Percentiles rank a stretch among this genome's conserved stretches.
These are phyloP conservation scores for Rhytidhysteron rufulum DNA, from an alignment of 2,329 filamentous ascomycete species.

Conservation along the genomic window DNA sequence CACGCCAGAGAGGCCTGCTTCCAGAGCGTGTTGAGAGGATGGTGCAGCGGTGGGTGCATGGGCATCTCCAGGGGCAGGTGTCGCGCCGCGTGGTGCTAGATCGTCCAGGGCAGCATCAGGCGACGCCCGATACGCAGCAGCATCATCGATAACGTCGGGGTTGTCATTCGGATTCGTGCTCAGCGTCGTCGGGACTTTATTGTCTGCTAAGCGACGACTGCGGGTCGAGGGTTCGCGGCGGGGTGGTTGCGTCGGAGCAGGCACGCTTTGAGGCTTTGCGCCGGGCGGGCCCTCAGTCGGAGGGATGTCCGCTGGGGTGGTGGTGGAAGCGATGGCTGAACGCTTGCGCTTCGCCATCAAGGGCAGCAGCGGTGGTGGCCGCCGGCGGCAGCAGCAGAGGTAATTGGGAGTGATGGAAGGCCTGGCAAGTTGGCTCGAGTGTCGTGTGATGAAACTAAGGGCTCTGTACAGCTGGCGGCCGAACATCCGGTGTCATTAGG, in stretches of 20 bases:
- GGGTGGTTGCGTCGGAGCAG: neutral
- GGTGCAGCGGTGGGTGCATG: neutral
- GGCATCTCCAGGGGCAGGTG: too few species aligned
- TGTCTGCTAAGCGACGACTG: neutral
- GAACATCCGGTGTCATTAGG: neutral
- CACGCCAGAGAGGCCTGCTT: neutral
- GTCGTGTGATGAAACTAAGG: neutral
- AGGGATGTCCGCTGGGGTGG: neutral
- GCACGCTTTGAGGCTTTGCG: neutral
- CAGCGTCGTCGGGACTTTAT: too few species aligned
- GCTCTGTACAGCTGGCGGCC: neutral
- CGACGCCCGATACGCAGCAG: neutral
- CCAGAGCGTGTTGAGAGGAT: neutral
- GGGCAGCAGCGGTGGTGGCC: neutral
- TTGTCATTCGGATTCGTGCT: constrained; percentile 1
- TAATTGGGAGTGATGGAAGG: neutral
- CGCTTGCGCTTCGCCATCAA: constrained; percentile 3
- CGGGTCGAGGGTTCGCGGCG: neutral
- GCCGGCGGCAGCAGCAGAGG: too few species aligned
- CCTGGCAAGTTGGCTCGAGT: neutral
- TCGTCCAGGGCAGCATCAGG: constrained; percentile 1
- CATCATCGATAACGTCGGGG: constrained; percentile 1
- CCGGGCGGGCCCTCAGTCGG: neutral
- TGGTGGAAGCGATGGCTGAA: neutral
- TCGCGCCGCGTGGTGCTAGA: too few species aligned